phyloP scores from a whole-genome alignment of 106 monocot species.

The Apostasia ramifera region DNA sequence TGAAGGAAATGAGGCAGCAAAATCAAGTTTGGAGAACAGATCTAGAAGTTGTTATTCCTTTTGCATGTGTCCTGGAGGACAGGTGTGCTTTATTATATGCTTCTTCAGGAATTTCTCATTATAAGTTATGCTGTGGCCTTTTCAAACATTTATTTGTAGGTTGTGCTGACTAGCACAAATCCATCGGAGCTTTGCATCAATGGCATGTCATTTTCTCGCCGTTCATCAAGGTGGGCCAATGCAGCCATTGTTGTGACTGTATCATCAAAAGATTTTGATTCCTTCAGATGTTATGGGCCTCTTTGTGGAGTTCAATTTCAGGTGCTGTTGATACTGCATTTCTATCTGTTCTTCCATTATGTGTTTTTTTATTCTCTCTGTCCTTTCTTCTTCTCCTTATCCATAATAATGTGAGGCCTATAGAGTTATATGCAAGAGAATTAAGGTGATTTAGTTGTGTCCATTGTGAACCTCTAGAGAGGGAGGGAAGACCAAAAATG shows the following conservation, averaged over 20 bases:
- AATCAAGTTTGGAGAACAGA: conserved; percentile 9
- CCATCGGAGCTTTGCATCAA: conserved; percentile 87
- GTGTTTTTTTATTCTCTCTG: not conserved
- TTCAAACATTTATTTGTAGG: conserved; percentile 27
- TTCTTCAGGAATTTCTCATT: not conserved
- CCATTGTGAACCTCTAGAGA: too few species aligned
- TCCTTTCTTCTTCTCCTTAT: not conserved
- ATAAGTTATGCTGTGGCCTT: not conserved
- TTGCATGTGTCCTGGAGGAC: conserved; percentile 99
- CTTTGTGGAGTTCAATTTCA: conserved; percentile 94
- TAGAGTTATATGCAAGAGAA: too few species aligned
- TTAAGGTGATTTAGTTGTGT: too few species aligned
- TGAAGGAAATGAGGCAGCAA: conserved; percentile 16
- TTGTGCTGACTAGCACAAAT: conserved; percentile 91
- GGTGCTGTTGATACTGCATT: conserved; percentile 24
- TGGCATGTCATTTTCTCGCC: conserved; percentile 97
- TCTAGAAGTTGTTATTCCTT: conserved; percentile 88
- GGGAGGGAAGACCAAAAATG: too few species aligned
- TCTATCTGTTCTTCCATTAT: not conserved
- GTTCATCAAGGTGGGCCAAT: conserved; percentile 97
- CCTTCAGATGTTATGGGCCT: conserved; percentile 46
- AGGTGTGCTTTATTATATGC: conserved; percentile 32
- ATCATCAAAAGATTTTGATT: conserved; percentile 63
- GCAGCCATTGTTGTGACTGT: conserved; percentile 88
- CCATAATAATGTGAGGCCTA: too few species aligned